These are phyloP conservation scores for Diplosphaera chodatii DNA, from an alignment of 139 green algal species.

Conservation along the genomic window DNA sequence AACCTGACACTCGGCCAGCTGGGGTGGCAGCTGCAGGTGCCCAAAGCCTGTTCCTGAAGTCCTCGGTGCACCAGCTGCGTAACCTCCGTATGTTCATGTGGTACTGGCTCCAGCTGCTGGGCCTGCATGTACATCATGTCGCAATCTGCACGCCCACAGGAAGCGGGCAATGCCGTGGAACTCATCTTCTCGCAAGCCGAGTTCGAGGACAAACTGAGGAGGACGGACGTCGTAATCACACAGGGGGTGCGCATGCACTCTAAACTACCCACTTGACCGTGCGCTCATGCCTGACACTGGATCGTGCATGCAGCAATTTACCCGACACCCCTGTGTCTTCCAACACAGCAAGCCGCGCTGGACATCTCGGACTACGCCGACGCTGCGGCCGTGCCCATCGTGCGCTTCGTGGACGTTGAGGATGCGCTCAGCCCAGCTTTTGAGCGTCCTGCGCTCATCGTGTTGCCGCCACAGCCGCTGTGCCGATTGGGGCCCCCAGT, in stretches of 20 bases:
- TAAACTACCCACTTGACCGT: too few relatives aligned
- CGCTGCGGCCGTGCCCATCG: too few relatives aligned
- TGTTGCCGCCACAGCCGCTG: not conserved
- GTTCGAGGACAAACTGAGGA: not conserved
- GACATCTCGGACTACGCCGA: not conserved
- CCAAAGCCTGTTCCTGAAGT: too few relatives aligned
- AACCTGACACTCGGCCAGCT: not conserved
- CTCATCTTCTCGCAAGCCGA: not conserved
- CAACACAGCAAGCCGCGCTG: not conserved
- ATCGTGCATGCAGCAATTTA: too few relatives aligned
- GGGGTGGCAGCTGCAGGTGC: not conserved
- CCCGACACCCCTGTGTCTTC: too few relatives aligned
- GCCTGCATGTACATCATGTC: too few relatives aligned
- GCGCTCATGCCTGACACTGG: too few relatives aligned
- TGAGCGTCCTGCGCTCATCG: not conserved
- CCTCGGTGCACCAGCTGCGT: too few relatives aligned
- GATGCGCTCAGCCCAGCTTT: not conserved
- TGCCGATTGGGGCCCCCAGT: not conserved
- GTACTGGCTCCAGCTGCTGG: too few relatives aligned
- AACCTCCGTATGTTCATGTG: too few relatives aligned
- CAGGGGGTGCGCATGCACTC: not conserved
- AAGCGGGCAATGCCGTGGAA: not conserved
- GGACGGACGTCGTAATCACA: not conserved
- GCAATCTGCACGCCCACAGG: not conserved
- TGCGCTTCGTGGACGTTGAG: not conserved